These are phyloP conservation scores for Candida parachauliodes DNA, from an alignment of 805 yeast genomes.

Conservation along the genomic window DNA sequence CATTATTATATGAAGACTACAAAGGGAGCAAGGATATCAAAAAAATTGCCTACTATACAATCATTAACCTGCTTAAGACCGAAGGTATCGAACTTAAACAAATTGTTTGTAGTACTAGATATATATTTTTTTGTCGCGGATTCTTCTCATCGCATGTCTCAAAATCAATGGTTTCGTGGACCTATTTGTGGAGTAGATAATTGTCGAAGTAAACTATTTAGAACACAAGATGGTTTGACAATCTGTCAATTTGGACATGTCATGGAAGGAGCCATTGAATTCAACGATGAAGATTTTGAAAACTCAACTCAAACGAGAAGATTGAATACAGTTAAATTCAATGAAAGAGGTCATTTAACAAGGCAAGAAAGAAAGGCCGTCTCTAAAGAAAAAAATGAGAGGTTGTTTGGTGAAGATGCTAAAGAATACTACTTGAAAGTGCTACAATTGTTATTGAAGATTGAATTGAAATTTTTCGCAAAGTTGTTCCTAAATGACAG, in stretches of 20 bases:
- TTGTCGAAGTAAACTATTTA: conserved; percentile 77
- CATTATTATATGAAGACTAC: no score
- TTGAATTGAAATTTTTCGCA: conserved; percentile 32
- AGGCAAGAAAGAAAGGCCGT: conserved; percentile 15
- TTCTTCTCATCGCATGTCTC: conserved; percentile 4
- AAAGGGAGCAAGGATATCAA: no score
- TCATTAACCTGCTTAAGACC: no score
- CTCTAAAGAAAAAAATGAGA: conserved; percentile 11
- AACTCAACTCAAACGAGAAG: conserved; percentile 53
- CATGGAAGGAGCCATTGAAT: conserved; percentile 71
- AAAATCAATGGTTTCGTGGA: conserved; percentile 55
- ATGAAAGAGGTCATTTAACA: conserved; percentile 23
- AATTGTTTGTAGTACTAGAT: no score
- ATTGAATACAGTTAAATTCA: conserved; percentile 19
- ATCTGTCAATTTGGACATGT: conserved; percentile 93
- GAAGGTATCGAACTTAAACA: no score
- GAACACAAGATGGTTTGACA: conserved; percentile 67
- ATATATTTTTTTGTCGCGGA: neutral
- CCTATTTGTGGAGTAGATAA: conserved; percentile 86
- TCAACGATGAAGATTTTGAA: conserved; percentile 79
- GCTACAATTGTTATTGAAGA: conserved; percentile 48
- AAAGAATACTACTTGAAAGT: conserved; percentile 40
- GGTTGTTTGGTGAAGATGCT: conserved; percentile 49
- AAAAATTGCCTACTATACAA: no score
- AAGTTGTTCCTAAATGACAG: conserved; percentile 12